Percentiles rank a stretch among this genome's conserved stretches.
These are phyloP conservation scores for Ilyonectria destructans DNA, from an alignment of 2,329 filamentous ascomycete genomes.

Conservation along the genomic window DNA sequence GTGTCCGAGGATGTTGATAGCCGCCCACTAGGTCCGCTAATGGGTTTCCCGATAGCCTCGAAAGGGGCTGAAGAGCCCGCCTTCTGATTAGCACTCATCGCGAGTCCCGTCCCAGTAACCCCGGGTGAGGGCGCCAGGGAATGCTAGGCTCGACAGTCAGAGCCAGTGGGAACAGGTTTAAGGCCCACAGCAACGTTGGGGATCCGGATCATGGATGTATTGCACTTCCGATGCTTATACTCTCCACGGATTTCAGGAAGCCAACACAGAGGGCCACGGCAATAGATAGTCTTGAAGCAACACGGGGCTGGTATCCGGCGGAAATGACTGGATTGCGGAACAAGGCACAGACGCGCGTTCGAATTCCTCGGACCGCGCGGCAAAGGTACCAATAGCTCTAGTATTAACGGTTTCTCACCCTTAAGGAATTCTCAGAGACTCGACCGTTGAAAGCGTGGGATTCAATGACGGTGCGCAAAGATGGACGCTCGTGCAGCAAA, in stretches of 20 bases:
- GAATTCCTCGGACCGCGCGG: constrained; percentile 8
- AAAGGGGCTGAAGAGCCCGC: constrained; percentile 27
- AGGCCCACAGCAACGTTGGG: neutral
- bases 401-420: neutral
- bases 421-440: neutral
- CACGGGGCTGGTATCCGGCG: neutral
- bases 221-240: neutral
- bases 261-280: constrained; percentile 1
- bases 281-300: neutral
- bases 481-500: constrained; percentile 1
- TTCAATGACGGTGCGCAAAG: neutral
- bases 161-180: neutral
- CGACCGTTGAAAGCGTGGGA: neutral
- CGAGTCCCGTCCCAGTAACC: neutral
- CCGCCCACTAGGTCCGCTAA: constrained; percentile 45
- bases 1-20: constrained; percentile 50
- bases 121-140: neutral
- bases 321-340: constrained; percentile 10
- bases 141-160: neutral
- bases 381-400: constrained; percentile 6
- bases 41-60: constrained; percentile 46
- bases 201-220: neutral
- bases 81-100: constrained; percentile 12
- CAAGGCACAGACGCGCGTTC: constrained; percentile 19
- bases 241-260: neutral